phyloP scores from a whole-genome alignment of 805 yeast genomes.

The Candida mattraensis region DNA sequence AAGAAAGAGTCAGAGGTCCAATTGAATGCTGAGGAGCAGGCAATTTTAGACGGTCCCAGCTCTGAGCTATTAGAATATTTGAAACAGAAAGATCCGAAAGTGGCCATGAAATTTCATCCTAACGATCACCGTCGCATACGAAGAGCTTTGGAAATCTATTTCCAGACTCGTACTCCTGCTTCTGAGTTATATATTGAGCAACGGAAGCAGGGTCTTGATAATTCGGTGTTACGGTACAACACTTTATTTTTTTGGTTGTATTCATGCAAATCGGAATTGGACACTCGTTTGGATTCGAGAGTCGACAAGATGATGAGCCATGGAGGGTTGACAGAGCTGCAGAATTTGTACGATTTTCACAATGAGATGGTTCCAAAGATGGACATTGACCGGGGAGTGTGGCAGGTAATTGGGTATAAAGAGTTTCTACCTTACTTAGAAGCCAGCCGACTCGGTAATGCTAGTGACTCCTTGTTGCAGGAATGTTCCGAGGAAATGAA shows the following conservation, averaged over 20 bases:
- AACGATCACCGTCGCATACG: conserved; percentile 77
- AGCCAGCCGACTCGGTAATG: conserved; percentile 26
- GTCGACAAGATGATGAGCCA: conserved; percentile 78
- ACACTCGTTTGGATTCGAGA: conserved; percentile 65
- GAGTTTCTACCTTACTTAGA: conserved; percentile 67
- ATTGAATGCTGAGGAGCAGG: conserved; percentile 34
- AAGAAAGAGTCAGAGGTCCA: conserved; percentile 20
- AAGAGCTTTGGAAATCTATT: conserved; percentile 80
- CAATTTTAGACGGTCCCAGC: conserved; percentile 55
- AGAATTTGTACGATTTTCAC: conserved; percentile 53
- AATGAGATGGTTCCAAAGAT: conserved; percentile 37
- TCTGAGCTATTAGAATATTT: conserved; percentile 50
- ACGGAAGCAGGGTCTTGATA: conserved; percentile 38
- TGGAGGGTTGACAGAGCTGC: conserved; percentile 73
- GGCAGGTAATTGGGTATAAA: conserved; percentile 95
- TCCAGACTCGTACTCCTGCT: conserved; percentile 62
- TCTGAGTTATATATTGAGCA: conserved; percentile 73
- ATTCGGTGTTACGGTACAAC: conserved; percentile 53
- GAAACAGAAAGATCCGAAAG: conserved; percentile 59
- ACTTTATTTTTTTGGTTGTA: conserved; percentile 82
- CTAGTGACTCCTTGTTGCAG: conserved; percentile 28
- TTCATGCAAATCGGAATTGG: conserved; percentile 58
- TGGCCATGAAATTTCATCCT: conserved; percentile 86
- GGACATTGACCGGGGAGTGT: conserved; percentile 70
- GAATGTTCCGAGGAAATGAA: conserved; percentile 76